Evolutionary conservation across 192 early-diverging fungal species (phyloP), one percentile per base, ranked within the genome.

Genomic region (Coemansia reversa): DNA sequence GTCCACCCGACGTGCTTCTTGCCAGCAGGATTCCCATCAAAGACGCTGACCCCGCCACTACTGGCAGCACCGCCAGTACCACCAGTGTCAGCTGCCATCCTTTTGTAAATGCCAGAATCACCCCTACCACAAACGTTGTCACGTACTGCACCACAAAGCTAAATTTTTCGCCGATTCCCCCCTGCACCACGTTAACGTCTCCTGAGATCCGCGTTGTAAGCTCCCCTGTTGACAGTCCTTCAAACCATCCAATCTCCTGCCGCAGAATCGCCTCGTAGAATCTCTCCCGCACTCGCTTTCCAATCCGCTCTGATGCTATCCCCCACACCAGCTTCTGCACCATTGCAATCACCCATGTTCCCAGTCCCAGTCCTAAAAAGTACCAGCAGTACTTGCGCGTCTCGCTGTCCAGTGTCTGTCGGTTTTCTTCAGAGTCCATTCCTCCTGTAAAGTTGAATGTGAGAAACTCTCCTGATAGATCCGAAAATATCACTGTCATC

Each of bases 201-300:
- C 87, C 84, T 39, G 93, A 89, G 32, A 98, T 86, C 27, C 93
- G 89, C 25, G 93, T 92, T 5, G 92, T 91, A 45, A 98, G 84
- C 58, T 91, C 90, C 54, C 92, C 94, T 27, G 88, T 84, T 60
- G 86, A 84, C 56, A 84, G 82, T 32, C 74, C 81, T 60, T 98
- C 95, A 69, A 94, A 95, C 88, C 91, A 98, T 18, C 84, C 86
- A 42, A 93, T 87, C 23, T 96, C 89, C 71, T 96, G 94, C 51
- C 91, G 85, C 55, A 98, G 82, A 55, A 96, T 88, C 5, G 90
- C 67, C 28, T 81, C 70, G 29, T 94, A 84, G 65, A 94, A 98
- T 28, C 55, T 59, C 66, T 88, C 81, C 22, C 94, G 84, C 51
- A 96, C 85, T 19, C 94, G 85, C 58, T 88, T 86, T 50, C 87